Percentiles rank a stretch among this genome's conserved stretches.
Conservation (phyloP, 495 filamentous ascomycete genomes). For the Xanthoparmelia taractica region DNA sequence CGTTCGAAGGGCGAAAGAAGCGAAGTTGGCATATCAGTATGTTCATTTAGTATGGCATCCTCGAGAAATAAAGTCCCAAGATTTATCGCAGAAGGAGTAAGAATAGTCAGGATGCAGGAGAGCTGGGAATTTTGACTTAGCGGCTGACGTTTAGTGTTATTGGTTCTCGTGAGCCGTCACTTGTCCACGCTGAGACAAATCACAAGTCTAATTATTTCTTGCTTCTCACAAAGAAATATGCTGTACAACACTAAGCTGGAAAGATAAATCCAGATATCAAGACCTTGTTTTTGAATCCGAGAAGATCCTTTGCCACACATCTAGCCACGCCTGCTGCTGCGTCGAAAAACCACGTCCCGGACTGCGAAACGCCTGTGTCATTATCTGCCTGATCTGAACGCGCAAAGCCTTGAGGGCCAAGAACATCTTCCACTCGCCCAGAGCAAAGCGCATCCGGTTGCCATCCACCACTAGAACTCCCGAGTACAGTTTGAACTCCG, state of each 20-base stretch:
- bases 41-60: not conserved
- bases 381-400: constrained; percentile 56
- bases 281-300: not conserved
- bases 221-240: not conserved
- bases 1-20: not conserved
- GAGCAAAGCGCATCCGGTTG: constrained; percentile 76
- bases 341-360: constrained; percentile 61
- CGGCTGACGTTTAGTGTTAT: not conserved
- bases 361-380: constrained; percentile 59
- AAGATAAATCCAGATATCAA: not conserved
- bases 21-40: not conserved
- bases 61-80: not conserved
- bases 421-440: constrained; percentile 86
- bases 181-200: not conserved
- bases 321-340: constrained; percentile 67
- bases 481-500: constrained; percentile 76
- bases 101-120: not conserved
- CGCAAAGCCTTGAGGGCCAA: constrained; percentile 75
- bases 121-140: not conserved
- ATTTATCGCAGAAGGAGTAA: not conserved
- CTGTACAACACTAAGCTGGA: not conserved
- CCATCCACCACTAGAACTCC: constrained; percentile 80
- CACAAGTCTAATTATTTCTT: not conserved
- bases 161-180: not conserved
- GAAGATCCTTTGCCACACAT: constrained; percentile 48